Base-by-base conservation (phyloP, 192 early-diverging fungal species). In the Gigaspora rosea region DNA sequence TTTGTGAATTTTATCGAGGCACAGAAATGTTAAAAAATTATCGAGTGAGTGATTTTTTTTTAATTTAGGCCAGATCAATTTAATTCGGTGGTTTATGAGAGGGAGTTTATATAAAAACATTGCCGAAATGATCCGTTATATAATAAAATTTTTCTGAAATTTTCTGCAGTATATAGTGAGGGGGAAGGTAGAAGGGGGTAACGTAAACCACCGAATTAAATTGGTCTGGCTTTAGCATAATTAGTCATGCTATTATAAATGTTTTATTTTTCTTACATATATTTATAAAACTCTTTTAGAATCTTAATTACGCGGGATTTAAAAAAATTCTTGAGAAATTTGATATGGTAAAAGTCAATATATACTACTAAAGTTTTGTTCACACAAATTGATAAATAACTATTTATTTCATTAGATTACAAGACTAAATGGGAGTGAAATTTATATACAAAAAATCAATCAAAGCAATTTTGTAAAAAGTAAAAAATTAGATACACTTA, bases 281-380 rank as follows among this genome's bases (percentile, higher is more conserved):
- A 18, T 35, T 54, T 4, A 27, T 35, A 35, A 33, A n/a, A 47
- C 32, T 22, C 10, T 33, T 48, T 48, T 83, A 83, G 71, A 80
- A 87, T 71, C 79, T 91, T n/a, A 92, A 92, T 81, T 79, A 89
- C 35, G 89, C 86, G 2, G 91, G 90, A 33, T 91, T 92, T 22
- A 78, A 84, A 68, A 92, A 94, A 79, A 90, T 91, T 63, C 82
- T 94, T 46, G 91, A 92, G 69, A 94, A 94, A 81, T 94, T 89
- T 82, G 91, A 92, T 69, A 92, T 90, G 78, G 86, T 86, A 10
- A 85, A 83, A 8, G 77, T 67, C 27, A 46, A 77, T 27, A 80
- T 80, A 76, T 77, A 72, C 18, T 78, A 70, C 7, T 80, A 78
- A 50, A 54, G 48, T 13, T n/a, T 80, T 72, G 22, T 49, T 35